Evolutionary conservation across 441 rosid species (phyloP).

Genomic region (Capsella rubella): DNA sequence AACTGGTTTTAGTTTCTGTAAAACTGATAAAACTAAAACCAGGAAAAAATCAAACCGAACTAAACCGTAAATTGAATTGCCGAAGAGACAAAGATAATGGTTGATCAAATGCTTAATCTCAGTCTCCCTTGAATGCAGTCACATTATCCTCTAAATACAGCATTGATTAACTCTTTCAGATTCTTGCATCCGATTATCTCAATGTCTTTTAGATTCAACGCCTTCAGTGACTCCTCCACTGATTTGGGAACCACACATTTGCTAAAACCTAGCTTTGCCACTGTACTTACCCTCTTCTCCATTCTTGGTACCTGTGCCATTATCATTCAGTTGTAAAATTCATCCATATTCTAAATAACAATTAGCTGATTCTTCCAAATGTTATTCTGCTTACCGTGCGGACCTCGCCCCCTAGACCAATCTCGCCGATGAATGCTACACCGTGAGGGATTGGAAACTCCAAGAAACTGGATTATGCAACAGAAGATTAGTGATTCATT

Average conservation of each 20-base stretch:
- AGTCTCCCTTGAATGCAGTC: neutral
- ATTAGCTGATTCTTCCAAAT: conserved; percentile 4
- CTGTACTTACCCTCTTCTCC: conserved; percentile 76
- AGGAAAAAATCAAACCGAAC: neutral
- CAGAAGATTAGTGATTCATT: neutral
- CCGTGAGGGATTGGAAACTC: conserved; percentile 86
- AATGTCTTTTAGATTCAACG: conserved; percentile 49
- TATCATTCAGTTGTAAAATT: neutral
- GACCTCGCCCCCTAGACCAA: conserved; percentile 88
- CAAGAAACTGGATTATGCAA: conserved; percentile 67
- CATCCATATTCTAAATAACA: conserved; percentile 1
- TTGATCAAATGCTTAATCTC: neutral
- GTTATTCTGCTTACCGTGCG: conserved; percentile 58
- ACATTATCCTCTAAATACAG: conserved; percentile 52
- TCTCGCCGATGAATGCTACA: conserved; percentile 83
- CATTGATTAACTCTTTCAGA: conserved; percentile 70
- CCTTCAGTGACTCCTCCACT: conserved; percentile 55
- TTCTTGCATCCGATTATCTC: conserved; percentile 71
- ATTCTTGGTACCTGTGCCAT: conserved; percentile 71
- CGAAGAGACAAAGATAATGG: neutral
- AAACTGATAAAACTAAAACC: conserved; percentile 22
- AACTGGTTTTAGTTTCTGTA: conserved; percentile 4
- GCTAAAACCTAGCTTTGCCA: conserved; percentile 79
- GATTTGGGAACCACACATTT: conserved; percentile 78
- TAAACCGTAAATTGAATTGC: neutral